Evolutionary conservation across 2,329 filamentous ascomycete genomes (phyloP), one percentile per base, ranked within the genome.

Genomic region (Pseudofabraea citricarpa): DNA sequence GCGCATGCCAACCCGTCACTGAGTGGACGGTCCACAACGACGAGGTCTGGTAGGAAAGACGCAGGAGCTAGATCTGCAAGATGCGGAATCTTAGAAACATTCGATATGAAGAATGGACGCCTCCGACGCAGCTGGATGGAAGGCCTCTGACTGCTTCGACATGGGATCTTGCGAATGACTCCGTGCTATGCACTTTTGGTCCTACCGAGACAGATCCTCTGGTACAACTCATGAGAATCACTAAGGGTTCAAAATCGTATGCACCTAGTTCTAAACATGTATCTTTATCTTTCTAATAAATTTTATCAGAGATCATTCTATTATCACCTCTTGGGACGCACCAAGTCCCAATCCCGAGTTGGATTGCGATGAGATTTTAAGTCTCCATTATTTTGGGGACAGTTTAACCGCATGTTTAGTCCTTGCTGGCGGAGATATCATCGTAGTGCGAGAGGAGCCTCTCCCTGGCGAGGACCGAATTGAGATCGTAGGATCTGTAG

Each of bases 401-500:
- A 85, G 77, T 20, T 70, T 79, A 41, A 87, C 82, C 40, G 82
- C 84, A 60, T 94, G 88, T 62, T 69, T 98, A 21, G 81, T 97
- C 44, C 72, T 98, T 20, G 85, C 88, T 56, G 90, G 90, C 38
- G 93, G 93, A 48, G 91, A 98, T 66, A 91, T 98, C 50, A 70
- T 96, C 48, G 75, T 90, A 40, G 85, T 96, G 21, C 79, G 85
- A 52, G 89, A 96, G 60, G 77, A 83, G 31, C 74, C 80, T 33
- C 61, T 74, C 23, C 69, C 73, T 5, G 81, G 76, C 47, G 81
- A 87, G 62, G 86, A 90, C 27, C 82, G 87, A 55, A 90, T 98
- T 55, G 93, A 97, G 65, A 97, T 98, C 55, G 81, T 97, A 51
- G 93, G 93, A 35, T 94, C 90, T 24, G 87, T 98, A 27, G 90